Evolutionary conservation across 1,284 basidiomycete species (phyloP).

Genomic region (Polyporus tsugae): DNA sequence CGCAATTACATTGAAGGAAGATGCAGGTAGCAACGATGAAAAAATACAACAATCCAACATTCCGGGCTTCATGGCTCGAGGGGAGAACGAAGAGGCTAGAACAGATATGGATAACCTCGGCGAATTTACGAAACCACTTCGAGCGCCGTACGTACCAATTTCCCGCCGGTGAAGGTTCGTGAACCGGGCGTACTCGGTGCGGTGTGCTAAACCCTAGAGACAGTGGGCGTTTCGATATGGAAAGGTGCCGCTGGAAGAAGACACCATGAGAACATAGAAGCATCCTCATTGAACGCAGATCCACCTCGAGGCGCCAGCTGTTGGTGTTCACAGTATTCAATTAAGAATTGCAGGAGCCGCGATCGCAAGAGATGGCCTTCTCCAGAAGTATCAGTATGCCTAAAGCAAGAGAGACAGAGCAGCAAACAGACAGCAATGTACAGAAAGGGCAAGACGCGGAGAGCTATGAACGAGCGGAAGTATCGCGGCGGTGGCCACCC

Average conservation of each 20-base stretch:
- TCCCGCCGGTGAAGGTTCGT: not conserved
- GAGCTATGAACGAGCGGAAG: not conserved
- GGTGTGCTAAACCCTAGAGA: not conserved
- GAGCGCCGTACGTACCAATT: not conserved
- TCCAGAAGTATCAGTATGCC: not conserved
- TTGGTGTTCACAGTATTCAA: not conserved
- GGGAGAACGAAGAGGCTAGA: not conserved
- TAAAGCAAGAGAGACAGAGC: conserved; percentile 20
- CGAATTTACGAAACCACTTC: not conserved
- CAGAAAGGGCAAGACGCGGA: not conserved
- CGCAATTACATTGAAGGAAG: not conserved
- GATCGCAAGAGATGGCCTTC: not conserved
- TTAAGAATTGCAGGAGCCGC: not conserved
- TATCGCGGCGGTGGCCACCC: not conserved
- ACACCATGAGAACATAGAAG: conserved; percentile 2
- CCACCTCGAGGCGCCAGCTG: not conserved
- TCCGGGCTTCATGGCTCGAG: not conserved
- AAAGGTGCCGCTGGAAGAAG: not conserved
- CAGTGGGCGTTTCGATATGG: not conserved
- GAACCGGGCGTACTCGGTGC: not conserved
- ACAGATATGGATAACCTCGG: not conserved
- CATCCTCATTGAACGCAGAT: not conserved
- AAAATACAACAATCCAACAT: too few species aligned
- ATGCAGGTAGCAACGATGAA: not conserved
- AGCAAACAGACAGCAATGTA: conserved; percentile 20